These are phyloP conservation scores for Hypoxylon sp. DNA, from an alignment of 2,329 filamentous ascomycete genomes.

Conservation along the genomic window DNA sequence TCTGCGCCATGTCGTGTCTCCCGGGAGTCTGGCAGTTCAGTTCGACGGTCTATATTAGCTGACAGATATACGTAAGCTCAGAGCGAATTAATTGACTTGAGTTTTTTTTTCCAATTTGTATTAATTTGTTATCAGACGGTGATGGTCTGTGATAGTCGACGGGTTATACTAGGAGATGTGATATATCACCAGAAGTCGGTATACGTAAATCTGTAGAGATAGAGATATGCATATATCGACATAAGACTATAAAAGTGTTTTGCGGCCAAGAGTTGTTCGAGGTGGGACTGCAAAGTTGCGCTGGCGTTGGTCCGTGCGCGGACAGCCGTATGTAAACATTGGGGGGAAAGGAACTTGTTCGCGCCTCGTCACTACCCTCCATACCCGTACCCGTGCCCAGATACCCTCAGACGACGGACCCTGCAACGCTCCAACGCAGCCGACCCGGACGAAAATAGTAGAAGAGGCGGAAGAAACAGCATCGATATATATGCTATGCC, in stretches of 20 bases:
- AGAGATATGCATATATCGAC: too few relatives aligned
- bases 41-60: slow-evolving; percentile 37
- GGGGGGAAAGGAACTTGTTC: slow-evolving; percentile 36
- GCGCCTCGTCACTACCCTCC: slow-evolving; percentile 40
- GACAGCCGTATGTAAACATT: slow-evolving; percentile 45
- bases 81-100: slow-evolving; percentile 11
- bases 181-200: too few relatives aligned
- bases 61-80: slow-evolving; percentile 37
- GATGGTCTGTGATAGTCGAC: too few relatives aligned
- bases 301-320: slow-evolving; percentile 38
- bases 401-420: slow-evolving; percentile 15
- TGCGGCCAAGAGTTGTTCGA: too few relatives aligned
- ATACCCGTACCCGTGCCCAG: too few relatives aligned
- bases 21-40: slow-evolving; percentile 26
- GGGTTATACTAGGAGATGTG: too few relatives aligned
- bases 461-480: slow-evolving; percentile 14
- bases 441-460: slow-evolving; percentile 8
- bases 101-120: too few relatives aligned
- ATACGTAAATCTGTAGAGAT: too few relatives aligned
- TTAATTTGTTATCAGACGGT: too few relatives aligned
- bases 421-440: slow-evolving; percentile 16
- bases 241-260: too few relatives aligned
- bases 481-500: slow-evolving; percentile 20
- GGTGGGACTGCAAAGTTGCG: slow-evolving; percentile 15
- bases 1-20: slow-evolving; percentile 22